Conservation (phyloP, 2,329 filamentous ascomycete species). For the Lasiodiplodia sp. region DNA sequence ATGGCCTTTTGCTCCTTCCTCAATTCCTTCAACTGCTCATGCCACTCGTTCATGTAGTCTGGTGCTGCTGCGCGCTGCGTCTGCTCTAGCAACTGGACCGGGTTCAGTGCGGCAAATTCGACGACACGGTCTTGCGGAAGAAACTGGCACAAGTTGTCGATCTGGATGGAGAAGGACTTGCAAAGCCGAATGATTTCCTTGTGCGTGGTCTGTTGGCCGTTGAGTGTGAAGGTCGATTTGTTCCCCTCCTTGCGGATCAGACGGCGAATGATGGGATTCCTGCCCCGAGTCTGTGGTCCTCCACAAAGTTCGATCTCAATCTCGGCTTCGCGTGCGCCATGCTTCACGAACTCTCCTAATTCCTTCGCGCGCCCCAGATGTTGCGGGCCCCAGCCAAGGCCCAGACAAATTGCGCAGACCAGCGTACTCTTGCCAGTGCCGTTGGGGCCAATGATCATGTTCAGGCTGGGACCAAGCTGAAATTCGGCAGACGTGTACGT, state of each 20-base stretch:
- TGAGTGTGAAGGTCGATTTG: slow-evolving; percentile 78
- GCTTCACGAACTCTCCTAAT: slow-evolving; percentile 90
- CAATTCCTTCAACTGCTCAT: slow-evolving; percentile 74
- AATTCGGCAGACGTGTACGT: slow-evolving; percentile 95
- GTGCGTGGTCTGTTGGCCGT: slow-evolving; percentile 67
- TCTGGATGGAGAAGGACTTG: slow-evolving; percentile 81
- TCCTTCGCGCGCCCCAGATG: slow-evolving; percentile 86
- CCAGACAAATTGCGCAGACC: slow-evolving; percentile 94
- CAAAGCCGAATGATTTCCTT: slow-evolving; percentile 73
- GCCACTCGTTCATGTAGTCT: slow-evolving; percentile 79
- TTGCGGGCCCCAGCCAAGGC: slow-evolving; percentile 81
- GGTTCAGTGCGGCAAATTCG: slow-evolving; percentile 85
- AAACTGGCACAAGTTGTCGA: slow-evolving; percentile 98
- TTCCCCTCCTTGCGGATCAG: slow-evolving; percentile 84
- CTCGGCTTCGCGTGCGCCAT: slow-evolving; percentile 76
- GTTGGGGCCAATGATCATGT: slow-evolving; percentile 99
- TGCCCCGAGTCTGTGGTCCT: slow-evolving; percentile 58
- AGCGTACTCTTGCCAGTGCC: slow-evolving; percentile 97
- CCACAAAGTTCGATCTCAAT: slow-evolving; percentile 92
- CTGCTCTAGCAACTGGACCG: slow-evolving; percentile 81
- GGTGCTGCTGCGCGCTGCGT: slow-evolving; percentile 90
- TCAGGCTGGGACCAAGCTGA: slow-evolving; percentile 86
- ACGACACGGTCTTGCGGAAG: slow-evolving; percentile 94
- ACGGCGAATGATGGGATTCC: slow-evolving; percentile 77
- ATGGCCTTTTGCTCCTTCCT: slow-evolving; percentile 73